These are phyloP conservation scores for Arxiozyma bovina DNA, from an alignment of 1,139 yeast genomes.

Conservation along the genomic window DNA sequence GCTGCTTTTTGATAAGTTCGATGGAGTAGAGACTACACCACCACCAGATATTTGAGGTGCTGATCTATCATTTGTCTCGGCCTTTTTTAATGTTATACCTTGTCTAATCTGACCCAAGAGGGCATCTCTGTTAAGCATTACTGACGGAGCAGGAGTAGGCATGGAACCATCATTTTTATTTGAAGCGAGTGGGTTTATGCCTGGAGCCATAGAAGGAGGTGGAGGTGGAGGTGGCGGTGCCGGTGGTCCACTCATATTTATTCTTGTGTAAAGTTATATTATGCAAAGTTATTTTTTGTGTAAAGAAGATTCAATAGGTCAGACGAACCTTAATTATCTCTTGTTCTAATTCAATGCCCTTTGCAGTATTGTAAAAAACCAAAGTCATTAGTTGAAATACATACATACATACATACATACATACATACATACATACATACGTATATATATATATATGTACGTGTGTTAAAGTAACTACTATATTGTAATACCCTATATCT, in stretches of 20 bases:
- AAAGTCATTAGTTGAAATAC: too few species aligned
- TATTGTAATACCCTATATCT: not conserved
- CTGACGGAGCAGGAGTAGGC: constrained; percentile 21
- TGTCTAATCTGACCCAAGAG: constrained; percentile 78
- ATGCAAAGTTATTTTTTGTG: not conserved
- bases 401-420: not conserved
- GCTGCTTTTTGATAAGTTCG: too few species aligned
- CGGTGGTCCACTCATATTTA: constrained; percentile 3
- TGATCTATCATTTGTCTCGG: constrained; percentile 64
- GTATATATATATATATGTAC: not conserved
- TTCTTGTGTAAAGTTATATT: too few species aligned
- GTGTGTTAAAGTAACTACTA: too few species aligned
- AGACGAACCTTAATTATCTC: not conserved
- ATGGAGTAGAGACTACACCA: not conserved
- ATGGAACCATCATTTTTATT: constrained; percentile 6
- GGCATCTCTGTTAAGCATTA: constrained; percentile 56
- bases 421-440: not conserved
- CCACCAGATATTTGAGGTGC: constrained; percentile 42
- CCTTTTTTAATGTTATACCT: constrained; percentile 67
- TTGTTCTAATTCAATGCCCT: too few species aligned
- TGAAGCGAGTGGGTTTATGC: constrained; percentile 5
- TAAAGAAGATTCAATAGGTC: not conserved
- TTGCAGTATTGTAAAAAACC: too few species aligned
- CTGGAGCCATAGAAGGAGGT: constrained; percentile 17
- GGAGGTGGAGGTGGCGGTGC: constrained; percentile 32